Evolutionary conservation across 2,329 filamentous ascomycete genomes (phyloP), one percentile per base, ranked within the genome.

Genomic region (Aspergillus phoenicis): DNA sequence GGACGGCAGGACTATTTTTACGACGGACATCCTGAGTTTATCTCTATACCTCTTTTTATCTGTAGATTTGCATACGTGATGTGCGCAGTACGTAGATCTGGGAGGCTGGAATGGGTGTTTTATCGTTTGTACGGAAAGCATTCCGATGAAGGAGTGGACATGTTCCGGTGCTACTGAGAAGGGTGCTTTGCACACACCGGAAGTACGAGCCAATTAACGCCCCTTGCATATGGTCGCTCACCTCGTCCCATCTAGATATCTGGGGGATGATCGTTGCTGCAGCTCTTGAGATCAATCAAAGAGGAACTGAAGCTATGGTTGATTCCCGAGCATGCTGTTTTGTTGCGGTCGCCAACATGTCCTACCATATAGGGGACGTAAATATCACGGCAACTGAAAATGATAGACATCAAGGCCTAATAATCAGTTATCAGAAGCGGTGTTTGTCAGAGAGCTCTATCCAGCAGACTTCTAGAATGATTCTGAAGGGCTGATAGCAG

Each of bases 1-100:
- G 75, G 72, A 72, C 73, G 67, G 71, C 71, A 78, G 78, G 78
- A 80, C 78, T 80, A 74, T 75, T 74, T 77, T 73, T 74, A 76
- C 72, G 77, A 80, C 77, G 77, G 69, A 80, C 78, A 80, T 79
- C 28, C 28, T 41, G n/a, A 39, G 13, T 41, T 24, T 11, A 36
- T n/a, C 26, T 24, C 4, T 13, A 36, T 3, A 13, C 10, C 13
- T 3, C 13, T 30, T 38, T 26, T 45, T 45, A 45, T 45, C 20
- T 17, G 17, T 45, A 22, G 41, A 1, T 20, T 11, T 22, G 41
- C 33, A 36, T 13, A 36, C 13, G 11, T 15, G 10, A 11, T 36
- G 33, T 36, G 33, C 33, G 33, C 33, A 11, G 11, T 36, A 13
- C 33, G 33, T 36, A 36, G 11, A 36, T 6, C 33, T 13, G 33